Base-by-base conservation (phyloP, 2,329 filamentous ascomycete genomes). In the Thielaviopsis punctulata region DNA sequence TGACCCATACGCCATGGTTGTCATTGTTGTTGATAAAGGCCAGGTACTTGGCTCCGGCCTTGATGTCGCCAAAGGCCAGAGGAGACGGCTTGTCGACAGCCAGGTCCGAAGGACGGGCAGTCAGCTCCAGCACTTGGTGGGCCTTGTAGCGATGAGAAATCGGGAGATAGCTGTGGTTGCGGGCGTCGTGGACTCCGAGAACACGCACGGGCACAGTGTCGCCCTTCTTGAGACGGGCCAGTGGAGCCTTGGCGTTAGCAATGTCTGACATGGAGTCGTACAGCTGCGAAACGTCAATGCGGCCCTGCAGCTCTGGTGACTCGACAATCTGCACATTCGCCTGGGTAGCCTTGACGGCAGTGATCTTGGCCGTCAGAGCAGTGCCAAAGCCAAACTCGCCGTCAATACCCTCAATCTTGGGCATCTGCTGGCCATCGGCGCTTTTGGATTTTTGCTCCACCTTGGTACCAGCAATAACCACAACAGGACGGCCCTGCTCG, bases 251-350 rank as follows among this genome's bases (percentile, higher is more conserved):
- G 54, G 81, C 77, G 62, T 95, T 80, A 52, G 79, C 73, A 60
- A 98, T 92, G 44, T 90, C 82, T 46, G 93, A 84, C 82, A 84
- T 95, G 10, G 73, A 73, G 63, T 95, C 85, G 63, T 94, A 98
- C 12, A 89, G 68, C 63, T 96, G 87, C 1, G 92, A 93, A 5
- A 92, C 78, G 62, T 95, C 90, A 55, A 98, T 81, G 18, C 92
- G 86, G n/a, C 90, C 92, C 63, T 93, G 86, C 8, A 94, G 73
- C 57, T 88, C 87, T 15, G 66, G 59, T 33, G 57, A 64, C 61
- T 93, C 86, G 44, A 86, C 83, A 49, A 96, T 73, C 58, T 85
- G 79, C 5, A 98, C 87, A 59, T 96, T 96, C 52, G 96, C 71
- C 63, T 98, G 92, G 0, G 90, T 95, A 48, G 82, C 82, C 66